Conservation (phyloP, 2,329 filamentous ascomycete genomes). For the Pseudodiploospora longispora region DNA sequence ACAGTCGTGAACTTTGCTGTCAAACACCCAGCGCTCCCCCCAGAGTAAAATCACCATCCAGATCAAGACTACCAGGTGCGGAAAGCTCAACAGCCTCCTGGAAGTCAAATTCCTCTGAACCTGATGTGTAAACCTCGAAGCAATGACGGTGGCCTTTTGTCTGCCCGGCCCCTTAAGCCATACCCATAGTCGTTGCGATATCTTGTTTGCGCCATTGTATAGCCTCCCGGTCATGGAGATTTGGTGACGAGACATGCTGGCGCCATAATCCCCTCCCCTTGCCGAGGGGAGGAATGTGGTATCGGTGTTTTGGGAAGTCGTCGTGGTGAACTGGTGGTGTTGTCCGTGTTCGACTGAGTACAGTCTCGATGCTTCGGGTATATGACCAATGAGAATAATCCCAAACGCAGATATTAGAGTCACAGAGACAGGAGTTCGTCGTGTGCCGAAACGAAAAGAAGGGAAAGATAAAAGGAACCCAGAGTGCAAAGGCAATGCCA, state of each 20-base stretch:
- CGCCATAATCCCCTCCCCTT: constrained; percentile 19
- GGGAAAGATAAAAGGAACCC: too few relatives aligned
- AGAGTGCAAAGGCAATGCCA: too few relatives aligned
- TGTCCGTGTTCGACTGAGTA: too few relatives aligned
- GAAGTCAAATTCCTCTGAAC: constrained; percentile 37
- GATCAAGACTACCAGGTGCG: constrained; percentile 58
- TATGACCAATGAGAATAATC: too few relatives aligned
- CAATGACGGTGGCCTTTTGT: constrained; percentile 23
- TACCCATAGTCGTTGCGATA: constrained; percentile 25
- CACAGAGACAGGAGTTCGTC: too few relatives aligned
- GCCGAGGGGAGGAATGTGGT: not conserved
- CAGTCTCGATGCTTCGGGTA: too few relatives aligned
- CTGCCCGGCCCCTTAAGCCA: constrained; percentile 36
- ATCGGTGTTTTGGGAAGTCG: too few relatives aligned
- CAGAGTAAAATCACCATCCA: constrained; percentile 77
- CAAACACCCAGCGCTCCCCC: constrained; percentile 77
- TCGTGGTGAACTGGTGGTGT: too few relatives aligned
- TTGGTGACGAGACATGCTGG: constrained; percentile 18
- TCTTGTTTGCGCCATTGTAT: constrained; percentile 13
- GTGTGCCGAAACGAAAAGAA: too few relatives aligned
- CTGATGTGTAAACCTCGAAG: constrained; percentile 19
- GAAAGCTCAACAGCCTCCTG: constrained; percentile 50
- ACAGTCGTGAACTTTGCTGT: constrained; percentile 61
- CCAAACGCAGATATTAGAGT: too few relatives aligned
- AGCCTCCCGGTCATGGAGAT: constrained; percentile 17